Evolutionary conservation across 164 flowering plant genomes (phyloP).

Genomic region (Tinospora cordifolia): DNA sequence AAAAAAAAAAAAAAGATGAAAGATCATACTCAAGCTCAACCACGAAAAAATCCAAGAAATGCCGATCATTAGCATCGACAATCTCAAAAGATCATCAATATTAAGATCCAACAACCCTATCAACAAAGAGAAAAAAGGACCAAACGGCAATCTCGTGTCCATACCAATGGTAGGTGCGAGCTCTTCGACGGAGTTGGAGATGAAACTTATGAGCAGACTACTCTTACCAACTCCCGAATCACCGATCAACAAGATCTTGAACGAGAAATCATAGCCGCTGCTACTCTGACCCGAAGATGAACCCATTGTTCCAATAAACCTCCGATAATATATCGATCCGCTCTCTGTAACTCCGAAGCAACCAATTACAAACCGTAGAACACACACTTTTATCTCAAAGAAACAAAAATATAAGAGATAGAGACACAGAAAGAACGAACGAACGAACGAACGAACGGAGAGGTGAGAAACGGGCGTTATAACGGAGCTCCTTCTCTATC

Average conservation of each 20-base stretch:
- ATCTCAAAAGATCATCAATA: background rate
- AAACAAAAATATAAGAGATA: background rate
- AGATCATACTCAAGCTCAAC: background rate
- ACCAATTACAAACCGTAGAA: too few species aligned
- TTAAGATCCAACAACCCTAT: background rate
- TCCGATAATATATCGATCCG: background rate
- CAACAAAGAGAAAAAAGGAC: background rate
- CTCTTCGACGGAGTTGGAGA: constrained; percentile 37
- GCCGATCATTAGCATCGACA: background rate
- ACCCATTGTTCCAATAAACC: constrained; percentile 27
- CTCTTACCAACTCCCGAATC: constrained; percentile 71
- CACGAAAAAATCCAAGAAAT: background rate
- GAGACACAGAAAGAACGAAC: constrained; percentile 9
- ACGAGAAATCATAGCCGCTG: constrained; percentile 42
- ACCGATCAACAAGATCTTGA: constrained; percentile 64
- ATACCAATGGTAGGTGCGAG: constrained; percentile 65
- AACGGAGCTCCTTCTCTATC: background rate
- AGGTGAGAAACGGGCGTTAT: constrained; percentile 6
- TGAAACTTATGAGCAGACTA: constrained; percentile 55
- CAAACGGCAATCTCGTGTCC: background rate
- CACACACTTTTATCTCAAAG: too few species aligned
- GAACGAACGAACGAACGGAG: constrained; percentile 2
- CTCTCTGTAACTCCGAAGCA: constrained; percentile 4
- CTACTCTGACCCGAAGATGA: constrained; percentile 32
- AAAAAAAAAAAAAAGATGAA: background rate